Evolutionary conservation across 129 eudicot species (phyloP), one percentile per base, ranked within the genome.

Genomic region (Centella asiatica): DNA sequence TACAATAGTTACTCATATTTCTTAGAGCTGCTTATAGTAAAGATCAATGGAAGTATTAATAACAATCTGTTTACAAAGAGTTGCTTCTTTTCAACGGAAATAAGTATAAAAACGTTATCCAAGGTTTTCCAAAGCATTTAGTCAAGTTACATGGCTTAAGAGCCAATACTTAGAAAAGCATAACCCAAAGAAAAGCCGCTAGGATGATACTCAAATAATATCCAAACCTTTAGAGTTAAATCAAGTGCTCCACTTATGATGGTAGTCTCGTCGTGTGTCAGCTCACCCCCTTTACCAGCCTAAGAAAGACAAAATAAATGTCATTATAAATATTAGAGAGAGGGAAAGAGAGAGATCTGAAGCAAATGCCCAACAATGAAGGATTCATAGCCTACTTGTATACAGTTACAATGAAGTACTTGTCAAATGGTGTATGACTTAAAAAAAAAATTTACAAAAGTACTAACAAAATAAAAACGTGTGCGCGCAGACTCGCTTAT

Each of bases 201-300:
- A 57, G 56, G 39, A 54, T 61, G 63, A 69, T 42, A 45, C 44
- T 59, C 66, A 55, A 22, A 69, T 32, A 20, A 71, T 33, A 34
- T 15, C 33, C 63, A 20, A 24, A 92, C 99, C 99, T 92, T 92
- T 60, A 76, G 85, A 12, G 99, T 92, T 72, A 92, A 80, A 80
- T 92, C 99, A 55, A 92, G 86, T 50, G 99, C 99, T 69, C 99
- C 99, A 65, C 95, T 92, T 31, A 92, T 92, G 58, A 87, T 92
- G 40, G 99, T 92, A 44, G 92, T 80, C 78, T 92, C 99, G 66
- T 92, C 95, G 19, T 87, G 95, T 12, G 99, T 81, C 49, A 92
- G 95, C 65, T 92, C 99, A 68, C 99, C 99, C 67, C 99, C 99
- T 78, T 80, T 84, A 67, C 99, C 99, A 67, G 90, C 99, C 99